Evolutionary conservation across 495 filamentous ascomycete species (phyloP), one percentile per base, ranked within the genome.

Genomic region (Penicillium roqueforti): DNA sequence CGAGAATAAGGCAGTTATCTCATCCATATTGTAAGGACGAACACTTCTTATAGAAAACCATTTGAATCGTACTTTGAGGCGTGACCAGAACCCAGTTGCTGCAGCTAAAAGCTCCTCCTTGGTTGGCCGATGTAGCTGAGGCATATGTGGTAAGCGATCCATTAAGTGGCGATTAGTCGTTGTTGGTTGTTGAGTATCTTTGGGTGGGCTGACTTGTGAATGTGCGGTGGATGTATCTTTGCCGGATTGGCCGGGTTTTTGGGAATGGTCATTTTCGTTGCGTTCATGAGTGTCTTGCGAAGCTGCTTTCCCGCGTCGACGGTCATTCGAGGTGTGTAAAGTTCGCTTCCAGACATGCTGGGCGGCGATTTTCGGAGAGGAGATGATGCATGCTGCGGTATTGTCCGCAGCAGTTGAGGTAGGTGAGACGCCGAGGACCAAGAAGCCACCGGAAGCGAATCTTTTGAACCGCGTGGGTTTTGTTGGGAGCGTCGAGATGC

Each of bases 1-100:
- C 2, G 92, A 96, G 40, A 96, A 85, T 58, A 98, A 90, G 4
- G 92, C 95, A 39, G 88, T 84, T 68, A 96, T 95, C 65, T 98
- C 93, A 68, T 98, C 93, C 19, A 85, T 79, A 70, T 92, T 98
- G 78, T 92, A 98, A 2, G 93, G 93, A n/a, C 93, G 83, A 65
- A 87, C 87, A 68, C 91, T 95, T 60, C 92, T 78, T 61, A 98
- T 97, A 16, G 93, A 92, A 56, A 95, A 86, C 93, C 95, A 98
- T 65, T 98, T 98, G 72, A 97, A 96, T 18, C 90, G 84, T 29
- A 97, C 87, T 60, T 87, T 89, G 10, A 96, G 63, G n/a, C 93
- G 81, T 14, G 92, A 87, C 83, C 91, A 90, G 67, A 97, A 96
- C 2, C 92, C 90, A 14, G 84, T 96, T 20, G 93, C 92, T 39